Evolutionary conservation across 1,284 basidiomycete genomes (phyloP), one percentile per base, ranked within the genome.

Genomic region (Tilletia horrida): DNA sequence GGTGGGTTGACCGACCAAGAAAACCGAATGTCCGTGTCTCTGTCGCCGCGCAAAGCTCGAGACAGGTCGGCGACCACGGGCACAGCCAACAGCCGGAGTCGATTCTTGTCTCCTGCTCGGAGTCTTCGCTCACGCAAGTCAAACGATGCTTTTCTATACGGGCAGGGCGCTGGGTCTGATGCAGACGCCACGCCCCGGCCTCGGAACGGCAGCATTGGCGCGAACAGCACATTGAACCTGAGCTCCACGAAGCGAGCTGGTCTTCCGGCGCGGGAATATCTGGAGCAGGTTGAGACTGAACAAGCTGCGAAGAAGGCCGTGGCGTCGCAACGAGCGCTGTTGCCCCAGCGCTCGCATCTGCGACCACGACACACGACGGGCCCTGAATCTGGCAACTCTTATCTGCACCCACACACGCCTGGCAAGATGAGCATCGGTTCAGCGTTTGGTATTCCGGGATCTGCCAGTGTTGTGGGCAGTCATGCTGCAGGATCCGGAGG

Each of bases 1-100:
- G 71, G 66, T 0, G 69, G 68, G 14, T 65, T 59, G 14, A 47
- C 47, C 11, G 44, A 35, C 45, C 63, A 47, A 11, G 63, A 47
- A 45, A 40, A 48, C n/a, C 43, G 48, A 11, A 52, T 52, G 13
- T n/a, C 35, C 3, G n/a, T 14, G 21, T 14, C 47, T 9, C 8
- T 52, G 14, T 44, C 27, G 14, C 31, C 64, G 4, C 40, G 23
- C 50, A 50, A 57, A 35, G 40, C 61, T 13, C 61, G 61, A 13
- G 42, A 43, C 16, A 35, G 61, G 23, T 45, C 23, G 18, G 42
- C 61, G 9, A 62, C 43, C 40, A 45, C 61, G 42, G 42, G 42
- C 42, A 44, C 42, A 7, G 23, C 35, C 13, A 44, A 13, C 9
- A 29, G 61, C 61, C 61, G 42, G n/a, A 43, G 40, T n/a, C 61